Evolutionary conservation across 306 rosid species (phyloP), one percentile per base, ranked within the genome.

Genomic region (Sphenostylis stenocarpa): DNA sequence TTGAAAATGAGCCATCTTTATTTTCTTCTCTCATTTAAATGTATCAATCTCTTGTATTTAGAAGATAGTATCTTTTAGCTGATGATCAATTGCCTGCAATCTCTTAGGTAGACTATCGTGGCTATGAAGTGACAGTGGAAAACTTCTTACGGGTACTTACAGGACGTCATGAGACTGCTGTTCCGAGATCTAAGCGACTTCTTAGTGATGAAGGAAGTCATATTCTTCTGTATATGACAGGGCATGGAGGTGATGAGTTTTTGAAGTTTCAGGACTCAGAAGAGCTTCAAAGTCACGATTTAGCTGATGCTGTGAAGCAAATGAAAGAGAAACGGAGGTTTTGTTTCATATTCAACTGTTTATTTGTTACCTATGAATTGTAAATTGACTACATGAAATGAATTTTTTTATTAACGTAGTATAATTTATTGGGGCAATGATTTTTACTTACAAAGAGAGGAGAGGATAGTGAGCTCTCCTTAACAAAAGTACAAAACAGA

Each of bases 201-300:
- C 84, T 95, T 62, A 95, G 98, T 84, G 97, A 95, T 84, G 97
- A 95, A 87, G 98, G 98, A 82, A 95, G 98, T 84, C 98, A 95
- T 86, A 89, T 95, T 79, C 92, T 92, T 68, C 79, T 95, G 64
- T 95, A 95, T 74, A 95, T 95, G 98, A 95, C 98, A 0, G 98
- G 98, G 63, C 98, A 95, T 67, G 98, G 98, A 16, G 98, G 98
- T 73, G 97, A 92, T 84, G 97, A 92, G 62, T 95, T 95, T 88
- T 84, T 95, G 87, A 95, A 95, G 84, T 95, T 95, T 82, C 98
- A 95, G 77, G 98, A 95, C 84, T 85, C 95, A 0, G 98, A 95
- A 83, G 98, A 95, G 89, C 98, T 95, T 78, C 98, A 95, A 65
- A 95, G 98, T 88, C 98, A 90, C 51, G 98, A 95, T 86, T 90